Percentiles rank a stretch among this genome's conserved stretches.
phyloP scores from a whole-genome alignment of 257 asterid species.

The Nicotiana otophora region DNA sequence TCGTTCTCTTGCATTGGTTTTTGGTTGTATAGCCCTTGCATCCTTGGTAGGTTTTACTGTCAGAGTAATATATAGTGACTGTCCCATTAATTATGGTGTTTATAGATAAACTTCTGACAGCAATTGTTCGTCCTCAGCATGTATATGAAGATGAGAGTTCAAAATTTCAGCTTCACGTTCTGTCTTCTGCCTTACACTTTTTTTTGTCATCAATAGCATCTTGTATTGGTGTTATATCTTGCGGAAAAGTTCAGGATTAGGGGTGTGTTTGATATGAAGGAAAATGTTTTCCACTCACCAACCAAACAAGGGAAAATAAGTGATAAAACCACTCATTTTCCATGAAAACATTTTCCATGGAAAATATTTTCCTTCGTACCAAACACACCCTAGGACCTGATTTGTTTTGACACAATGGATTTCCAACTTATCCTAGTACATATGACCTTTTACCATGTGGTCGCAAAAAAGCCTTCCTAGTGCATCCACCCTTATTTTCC shows the following conservation, averaged over 20 bases:
- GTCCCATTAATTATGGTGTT: not conserved
- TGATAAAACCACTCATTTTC: no score
- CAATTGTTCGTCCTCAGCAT: not conserved
- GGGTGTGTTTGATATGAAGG: no score
- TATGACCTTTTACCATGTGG: not conserved
- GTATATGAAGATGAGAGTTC: not conserved
- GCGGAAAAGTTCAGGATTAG: not conserved
- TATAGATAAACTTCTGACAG: not conserved
- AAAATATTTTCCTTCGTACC: no score
- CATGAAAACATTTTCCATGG: no score
- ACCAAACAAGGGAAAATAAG: no score
- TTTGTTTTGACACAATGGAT: not conserved
- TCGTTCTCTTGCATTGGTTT: slow-evolving; percentile 79
- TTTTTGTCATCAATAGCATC: not conserved
- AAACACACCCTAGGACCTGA: no score
- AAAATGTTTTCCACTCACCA: no score
- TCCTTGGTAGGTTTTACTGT: slow-evolving; percentile 61
- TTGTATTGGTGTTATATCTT: not conserved
- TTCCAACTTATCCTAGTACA: not conserved
- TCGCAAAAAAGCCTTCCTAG: not conserved
- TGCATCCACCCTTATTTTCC: not conserved
- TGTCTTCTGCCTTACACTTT: not conserved
- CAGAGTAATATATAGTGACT: not conserved
- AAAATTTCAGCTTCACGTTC: not conserved
- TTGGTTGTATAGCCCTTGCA: slow-evolving; percentile 79